A percentile compares a stretch with the other conserved stretches of the same genome.
Conservation (phyloP, 768 basidiomycete species). For the Leccinum obscurum region DNA sequence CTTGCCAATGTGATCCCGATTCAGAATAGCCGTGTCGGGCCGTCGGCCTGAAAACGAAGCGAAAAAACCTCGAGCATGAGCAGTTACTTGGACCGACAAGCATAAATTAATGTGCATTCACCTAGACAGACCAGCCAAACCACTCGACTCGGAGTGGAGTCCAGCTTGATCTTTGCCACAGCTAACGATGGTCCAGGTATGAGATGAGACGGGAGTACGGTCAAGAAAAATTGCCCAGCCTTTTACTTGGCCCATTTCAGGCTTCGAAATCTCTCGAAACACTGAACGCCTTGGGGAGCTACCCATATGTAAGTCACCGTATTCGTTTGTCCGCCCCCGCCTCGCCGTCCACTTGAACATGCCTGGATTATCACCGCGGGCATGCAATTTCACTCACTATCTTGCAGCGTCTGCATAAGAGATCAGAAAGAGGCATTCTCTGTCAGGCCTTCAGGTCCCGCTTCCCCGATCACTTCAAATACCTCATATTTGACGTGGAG, state of each 20-base stretch:
- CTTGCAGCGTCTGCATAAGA: conserved; percentile 76
- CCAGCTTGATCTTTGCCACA: background rate
- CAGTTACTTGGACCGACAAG: no score
- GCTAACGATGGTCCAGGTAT: conserved; percentile 51
- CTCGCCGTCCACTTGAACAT: background rate
- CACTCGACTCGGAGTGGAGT: no score
- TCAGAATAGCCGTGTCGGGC: no score
- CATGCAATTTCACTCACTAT: conserved; percentile 1
- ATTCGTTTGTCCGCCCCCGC: background rate
- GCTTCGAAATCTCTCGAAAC: conserved; percentile 80
- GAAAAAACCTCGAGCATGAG: no score
- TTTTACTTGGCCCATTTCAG: conserved; percentile 85
- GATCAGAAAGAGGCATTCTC: conserved; percentile 90
- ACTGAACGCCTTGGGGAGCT: conserved; percentile 58
- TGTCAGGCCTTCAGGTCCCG: conserved; percentile 60
- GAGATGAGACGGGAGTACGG: conserved; percentile 90
- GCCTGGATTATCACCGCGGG: background rate
- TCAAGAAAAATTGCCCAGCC: conserved; percentile 86
- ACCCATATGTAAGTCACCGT: conserved; percentile 70
- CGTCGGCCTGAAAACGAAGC: no score
- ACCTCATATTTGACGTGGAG: conserved; percentile 82
- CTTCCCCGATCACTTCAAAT: conserved; percentile 76
- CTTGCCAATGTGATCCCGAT: no score
- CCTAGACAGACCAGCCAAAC: no score
- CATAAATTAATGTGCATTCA: no score